Evolutionary conservation across 164 flowering plant species (phyloP).

Genomic region (Umbellularia californica): DNA sequence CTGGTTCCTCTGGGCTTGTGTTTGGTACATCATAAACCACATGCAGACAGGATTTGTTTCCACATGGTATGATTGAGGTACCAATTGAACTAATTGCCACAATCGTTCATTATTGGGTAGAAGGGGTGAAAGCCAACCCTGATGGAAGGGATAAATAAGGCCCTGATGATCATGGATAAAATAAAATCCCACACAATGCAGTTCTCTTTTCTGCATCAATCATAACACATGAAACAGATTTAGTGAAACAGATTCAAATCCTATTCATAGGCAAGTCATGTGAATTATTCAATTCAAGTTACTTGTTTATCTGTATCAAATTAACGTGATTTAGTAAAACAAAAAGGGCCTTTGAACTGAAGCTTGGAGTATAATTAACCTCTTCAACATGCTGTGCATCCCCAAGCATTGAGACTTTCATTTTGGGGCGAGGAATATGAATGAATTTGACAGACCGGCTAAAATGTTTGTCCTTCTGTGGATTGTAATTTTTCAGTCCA

Average conservation of each 20-base stretch:
- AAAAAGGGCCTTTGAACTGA: not conserved
- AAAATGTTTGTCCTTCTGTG: slow-evolving; percentile 18
- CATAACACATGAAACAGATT: too few species aligned
- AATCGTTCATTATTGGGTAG: not conserved
- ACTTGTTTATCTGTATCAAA: too few species aligned
- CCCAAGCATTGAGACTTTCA: slow-evolving; percentile 30
- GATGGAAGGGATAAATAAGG: too few species aligned
- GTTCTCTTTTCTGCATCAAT: not conserved
- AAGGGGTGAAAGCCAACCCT: not conserved
- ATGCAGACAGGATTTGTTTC: not conserved
- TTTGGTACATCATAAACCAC: too few species aligned
- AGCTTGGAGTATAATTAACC: not conserved
- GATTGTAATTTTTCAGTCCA: slow-evolving; percentile 17
- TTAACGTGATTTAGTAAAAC: not conserved
- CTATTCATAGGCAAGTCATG: not conserved
- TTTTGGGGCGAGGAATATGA: slow-evolving; percentile 26
- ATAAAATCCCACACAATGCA: not conserved
- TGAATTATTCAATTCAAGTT: too few species aligned
- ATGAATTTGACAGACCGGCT: slow-evolving; percentile 37
- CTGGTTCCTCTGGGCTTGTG: not conserved
- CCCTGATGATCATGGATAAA: too few species aligned
- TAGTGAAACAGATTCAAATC: not conserved
- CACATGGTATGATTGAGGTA: not conserved
- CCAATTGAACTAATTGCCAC: not conserved
- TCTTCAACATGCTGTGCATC: slow-evolving; percentile 24